Evolutionary conservation across 179 eudicot genomes (phyloP).

Genomic region (Spergularia azorica): DNA sequence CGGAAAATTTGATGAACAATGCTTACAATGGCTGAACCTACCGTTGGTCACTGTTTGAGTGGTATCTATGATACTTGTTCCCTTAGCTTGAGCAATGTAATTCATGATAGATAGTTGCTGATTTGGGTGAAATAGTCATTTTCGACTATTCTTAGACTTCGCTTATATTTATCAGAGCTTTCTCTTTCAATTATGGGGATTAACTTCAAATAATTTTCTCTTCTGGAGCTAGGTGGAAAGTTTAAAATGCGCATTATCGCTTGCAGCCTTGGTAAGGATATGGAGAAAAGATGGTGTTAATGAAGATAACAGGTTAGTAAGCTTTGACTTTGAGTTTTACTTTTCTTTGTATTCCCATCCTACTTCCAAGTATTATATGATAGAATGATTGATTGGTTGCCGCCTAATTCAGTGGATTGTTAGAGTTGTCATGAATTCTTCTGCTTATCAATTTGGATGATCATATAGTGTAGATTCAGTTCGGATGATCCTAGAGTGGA

Average conservation of each 20-base stretch:
- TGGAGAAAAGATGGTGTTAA: constrained; percentile 94
- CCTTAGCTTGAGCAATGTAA: not conserved
- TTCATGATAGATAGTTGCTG: not conserved
- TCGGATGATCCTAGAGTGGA: not conserved
- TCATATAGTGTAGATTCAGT: not conserved
- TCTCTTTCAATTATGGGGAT: not conserved
- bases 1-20: not conserved
- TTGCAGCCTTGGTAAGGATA: constrained; percentile 75
- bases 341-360: not conserved
- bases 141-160: not conserved
- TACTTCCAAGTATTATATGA: not conserved
- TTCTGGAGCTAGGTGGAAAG: constrained; percentile 74
- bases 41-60: not conserved
- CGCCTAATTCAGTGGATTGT: not conserved
- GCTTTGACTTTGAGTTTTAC: not conserved
- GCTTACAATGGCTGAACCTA: not conserved
- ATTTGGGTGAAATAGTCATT: not conserved
- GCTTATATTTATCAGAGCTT: not conserved
- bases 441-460: constrained; percentile 3
- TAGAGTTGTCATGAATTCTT: not conserved
- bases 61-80: not conserved
- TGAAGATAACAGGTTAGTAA: constrained; percentile 84
- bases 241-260: constrained; percentile 88
- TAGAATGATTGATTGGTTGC: constrained; percentile 4
- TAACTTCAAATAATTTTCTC: constrained; percentile 13